Percentiles rank a stretch among this genome's conserved stretches.
phyloP scores from a whole-genome alignment of 768 basidiomycete species.

The Xanthoconium purpureum region DNA sequence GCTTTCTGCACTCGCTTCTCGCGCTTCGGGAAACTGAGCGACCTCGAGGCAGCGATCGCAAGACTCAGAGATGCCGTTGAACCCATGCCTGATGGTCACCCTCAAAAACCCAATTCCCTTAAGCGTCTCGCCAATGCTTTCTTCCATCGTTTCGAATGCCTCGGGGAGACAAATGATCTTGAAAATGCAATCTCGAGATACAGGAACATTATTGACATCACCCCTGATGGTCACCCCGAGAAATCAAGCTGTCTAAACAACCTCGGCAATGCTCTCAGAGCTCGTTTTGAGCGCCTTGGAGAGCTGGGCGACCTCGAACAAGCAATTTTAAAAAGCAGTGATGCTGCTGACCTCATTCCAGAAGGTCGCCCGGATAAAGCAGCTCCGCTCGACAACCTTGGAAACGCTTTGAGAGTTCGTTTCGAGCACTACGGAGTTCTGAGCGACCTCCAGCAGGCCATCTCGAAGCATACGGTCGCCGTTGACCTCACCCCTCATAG shows the following conservation, averaged over 20 bases:
- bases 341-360: not conserved
- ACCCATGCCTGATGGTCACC: not conserved
- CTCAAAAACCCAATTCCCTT: not conserved
- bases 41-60: not conserved
- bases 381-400: not conserved
- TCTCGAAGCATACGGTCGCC: not conserved
- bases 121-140: not conserved
- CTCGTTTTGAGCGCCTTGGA: not conserved
- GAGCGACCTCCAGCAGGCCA: not conserved
- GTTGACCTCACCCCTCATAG: not conserved
- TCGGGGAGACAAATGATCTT: not conserved
- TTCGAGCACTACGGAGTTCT: not conserved
- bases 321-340: not conserved
- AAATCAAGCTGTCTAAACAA: not conserved
- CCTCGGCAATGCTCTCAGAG: not conserved
- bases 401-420: not conserved
- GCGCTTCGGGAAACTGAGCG: not conserved
- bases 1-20: too few relatives aligned
- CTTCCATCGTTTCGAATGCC: not conserved
- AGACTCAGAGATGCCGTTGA: not conserved
- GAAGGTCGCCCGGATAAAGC: not conserved
- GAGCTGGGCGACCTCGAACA: not conserved
- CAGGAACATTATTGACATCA: not conserved
- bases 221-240: not conserved
- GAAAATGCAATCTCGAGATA: not conserved